Percentiles rank a stretch among this genome's conserved stretches.
phyloP scores from a whole-genome alignment of 1,139 yeast genomes.

The Blastobotrys malaysiensis region DNA sequence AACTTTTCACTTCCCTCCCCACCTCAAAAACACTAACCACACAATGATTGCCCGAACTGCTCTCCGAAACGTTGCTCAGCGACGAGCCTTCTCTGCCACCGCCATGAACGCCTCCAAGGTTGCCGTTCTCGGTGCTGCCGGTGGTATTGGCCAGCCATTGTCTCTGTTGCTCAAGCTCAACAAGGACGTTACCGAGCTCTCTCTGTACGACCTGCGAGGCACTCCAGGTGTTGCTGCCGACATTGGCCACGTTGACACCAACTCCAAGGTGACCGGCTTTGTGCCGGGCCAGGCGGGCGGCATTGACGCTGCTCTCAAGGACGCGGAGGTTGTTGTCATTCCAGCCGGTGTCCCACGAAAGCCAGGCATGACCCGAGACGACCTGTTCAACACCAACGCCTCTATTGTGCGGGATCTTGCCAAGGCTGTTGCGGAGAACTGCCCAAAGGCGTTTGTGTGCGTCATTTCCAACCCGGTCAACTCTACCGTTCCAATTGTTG shows the following conservation, averaged over 20 bases:
- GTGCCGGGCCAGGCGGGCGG: conserved; percentile 59
- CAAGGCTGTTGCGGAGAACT: conserved; percentile 64
- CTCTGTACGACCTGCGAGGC: conserved; percentile 83
- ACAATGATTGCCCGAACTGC: conserved; percentile 15
- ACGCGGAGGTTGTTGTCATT: conserved; percentile 73
- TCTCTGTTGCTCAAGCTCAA: conserved; percentile 74
- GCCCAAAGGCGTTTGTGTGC: conserved; percentile 70
- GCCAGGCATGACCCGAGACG: conserved; percentile 98
- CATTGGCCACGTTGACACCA: conserved; percentile 82
- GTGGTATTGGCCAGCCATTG: conserved; percentile 84
- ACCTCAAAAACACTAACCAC: conserved; percentile 52
- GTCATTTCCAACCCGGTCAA: conserved; percentile 94
- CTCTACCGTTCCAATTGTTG: conserved; percentile 91
- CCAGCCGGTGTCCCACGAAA: conserved; percentile 98
- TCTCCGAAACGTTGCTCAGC: conserved; percentile 15
- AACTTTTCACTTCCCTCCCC: conserved; percentile 62
- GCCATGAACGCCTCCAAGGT: conserved; percentile 41
- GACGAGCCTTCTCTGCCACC: conserved; percentile 66
- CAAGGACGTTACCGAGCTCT: conserved; percentile 53
- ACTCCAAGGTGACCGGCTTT: conserved; percentile 63
- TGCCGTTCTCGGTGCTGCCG: conserved; percentile 40
- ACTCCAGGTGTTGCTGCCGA: conserved; percentile 94
- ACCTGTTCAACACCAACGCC: conserved; percentile 87
- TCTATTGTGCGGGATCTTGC: conserved; percentile 83
- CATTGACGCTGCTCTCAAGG: conserved; percentile 53